Evolutionary conservation across 257 asterid genomes (phyloP), one percentile per base, ranked within the genome.

Genomic region (Solanum phureja): DNA sequence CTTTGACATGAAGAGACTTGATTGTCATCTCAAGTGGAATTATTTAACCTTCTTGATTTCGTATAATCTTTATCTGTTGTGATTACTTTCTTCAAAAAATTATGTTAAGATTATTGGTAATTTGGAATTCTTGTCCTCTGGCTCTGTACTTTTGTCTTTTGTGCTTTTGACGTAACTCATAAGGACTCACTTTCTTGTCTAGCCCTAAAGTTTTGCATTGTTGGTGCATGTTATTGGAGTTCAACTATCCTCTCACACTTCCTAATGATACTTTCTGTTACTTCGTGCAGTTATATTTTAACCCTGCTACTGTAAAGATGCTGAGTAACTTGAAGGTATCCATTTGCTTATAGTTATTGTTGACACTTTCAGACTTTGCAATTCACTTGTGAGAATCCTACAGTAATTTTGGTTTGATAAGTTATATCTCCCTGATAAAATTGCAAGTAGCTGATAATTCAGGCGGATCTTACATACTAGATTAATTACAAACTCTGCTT

Each of bases 291-390:
- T 91, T 98, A 76, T 98, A 97, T 92, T 97, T 97, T 90, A 94
- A 94, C 90, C 99, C 99, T 29, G 98, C 99, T 86, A 97, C 99
- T 69, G 99, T 97, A 85, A 97, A 97, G 92, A 97, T 97, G 99
- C 94, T 98, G 93, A 98, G 99, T 93, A 98, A 98, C 91, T 92
- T 96, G 92, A 98, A 98, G 99, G 99, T 98, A 91, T 66, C 87
- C 71, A 82, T 49, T 82, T 49, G 69, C 71, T 82, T 82, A 29
- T 82, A 29, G 44, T 10, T 82, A 82, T 29, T 82, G 69, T 11
- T 18, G 31, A 82, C 69, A 31, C 2, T 82, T 21, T 31, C 44
- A 82, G 44, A 82, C 42, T 52, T 49, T 31, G 18, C 86, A 49
- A 82, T 49, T 29, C 19, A 74, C 86, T 29, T 33, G 42, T 49